Base-by-base conservation (phyloP, 345 rosid species). In the Physaria fendleri region DNA sequence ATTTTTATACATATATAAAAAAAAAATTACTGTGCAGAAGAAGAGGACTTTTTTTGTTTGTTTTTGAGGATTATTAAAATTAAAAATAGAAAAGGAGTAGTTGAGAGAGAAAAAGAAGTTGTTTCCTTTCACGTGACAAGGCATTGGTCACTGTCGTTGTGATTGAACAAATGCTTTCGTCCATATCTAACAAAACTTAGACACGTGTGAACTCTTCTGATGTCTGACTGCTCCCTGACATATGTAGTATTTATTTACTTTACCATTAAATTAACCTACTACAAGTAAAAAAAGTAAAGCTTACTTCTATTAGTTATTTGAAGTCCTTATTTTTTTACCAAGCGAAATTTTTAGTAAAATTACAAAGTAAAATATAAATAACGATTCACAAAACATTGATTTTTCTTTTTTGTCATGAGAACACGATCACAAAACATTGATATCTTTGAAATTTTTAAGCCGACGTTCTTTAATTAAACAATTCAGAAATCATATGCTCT, bases 91-190 rank as follows among this genome's bases (percentile, higher is more conserved):
- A n/a, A n/a, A n/a, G n/a, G n/a, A n/a, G n/a, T n/a, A n/a, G n/a
- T n/a, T n/a, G n/a, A n/a, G n/a, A n/a, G n/a, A n/a, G 5, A 0
- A 5, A 35, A 35, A 35, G 13, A 58, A 0, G 5, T n/a, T 59
- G 73, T 68, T 50, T 60, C 73, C 62, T 68, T 68, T 60, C 73
- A 68, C 73, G 66, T 68, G 73, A 68, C 72, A 68, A 60, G 48
- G 60, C 61, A n/a, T 25, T 42, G n/a, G 53, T 5, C 29, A 40
- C 51, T 67, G 65, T 67, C 22, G 47, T 68, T 41, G 59, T 68
- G 72, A 59, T 51, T 68, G 66, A 68, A 68, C 66, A 52, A 52
- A 60, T 1, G 72, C 53, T 51, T 33, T 51, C 15, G 55, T 59
- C 60, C 60, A 59, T 42, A 50, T 68, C 56, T 51, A 68, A 42